phyloP scores from a whole-genome alignment of 495 filamentous ascomycete species.

The Neohortaea acidophila region DNA sequence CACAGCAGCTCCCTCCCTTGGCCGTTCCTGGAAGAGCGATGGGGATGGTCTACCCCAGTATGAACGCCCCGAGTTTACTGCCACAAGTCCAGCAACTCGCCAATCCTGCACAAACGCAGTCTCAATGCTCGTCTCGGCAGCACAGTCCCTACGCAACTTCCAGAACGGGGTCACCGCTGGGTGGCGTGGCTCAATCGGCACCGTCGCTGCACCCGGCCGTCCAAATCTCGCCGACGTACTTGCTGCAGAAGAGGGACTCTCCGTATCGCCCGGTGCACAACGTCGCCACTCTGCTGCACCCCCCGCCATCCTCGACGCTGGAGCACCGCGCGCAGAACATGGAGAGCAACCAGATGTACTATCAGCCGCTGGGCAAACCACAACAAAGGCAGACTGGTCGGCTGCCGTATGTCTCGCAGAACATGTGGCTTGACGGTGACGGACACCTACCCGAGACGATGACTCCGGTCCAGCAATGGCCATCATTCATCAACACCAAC shows the following conservation, averaged over 20 bases:
- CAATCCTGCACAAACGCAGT: constrained; percentile 35
- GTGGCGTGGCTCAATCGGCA: constrained; percentile 10
- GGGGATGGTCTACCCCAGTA: constrained; percentile 42
- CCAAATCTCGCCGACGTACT: constrained; percentile 47
- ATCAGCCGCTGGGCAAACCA: constrained; percentile 70
- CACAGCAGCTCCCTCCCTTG: constrained; percentile 18
- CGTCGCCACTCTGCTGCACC: constrained; percentile 77
- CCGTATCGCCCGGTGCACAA: constrained; percentile 84
- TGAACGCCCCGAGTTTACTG: constrained; percentile 33
- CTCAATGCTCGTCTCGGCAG: constrained; percentile 23
- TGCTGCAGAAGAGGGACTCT: constrained; percentile 52
- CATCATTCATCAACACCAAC: constrained; percentile 8
- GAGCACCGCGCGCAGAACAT: constrained; percentile 50
- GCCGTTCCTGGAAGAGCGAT: constrained; percentile 35
- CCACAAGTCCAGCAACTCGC: constrained; percentile 33
- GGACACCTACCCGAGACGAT: constrained; percentile 13
- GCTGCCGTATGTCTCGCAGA: constrained; percentile 49
- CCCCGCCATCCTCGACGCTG: constrained; percentile 66
- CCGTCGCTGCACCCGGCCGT: constrained; percentile 29
- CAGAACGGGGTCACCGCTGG: constrained; percentile 24
- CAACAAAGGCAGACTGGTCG: constrained; percentile 67
- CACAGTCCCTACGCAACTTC: constrained; percentile 27
- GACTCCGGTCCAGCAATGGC: constrained; percentile 25
- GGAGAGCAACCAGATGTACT: constrained; percentile 79
- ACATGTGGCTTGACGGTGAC: constrained; percentile 22